These are phyloP conservation scores for Calendula officinalis DNA, from an alignment of 129 eudicot species.

Conservation along the genomic window DNA sequence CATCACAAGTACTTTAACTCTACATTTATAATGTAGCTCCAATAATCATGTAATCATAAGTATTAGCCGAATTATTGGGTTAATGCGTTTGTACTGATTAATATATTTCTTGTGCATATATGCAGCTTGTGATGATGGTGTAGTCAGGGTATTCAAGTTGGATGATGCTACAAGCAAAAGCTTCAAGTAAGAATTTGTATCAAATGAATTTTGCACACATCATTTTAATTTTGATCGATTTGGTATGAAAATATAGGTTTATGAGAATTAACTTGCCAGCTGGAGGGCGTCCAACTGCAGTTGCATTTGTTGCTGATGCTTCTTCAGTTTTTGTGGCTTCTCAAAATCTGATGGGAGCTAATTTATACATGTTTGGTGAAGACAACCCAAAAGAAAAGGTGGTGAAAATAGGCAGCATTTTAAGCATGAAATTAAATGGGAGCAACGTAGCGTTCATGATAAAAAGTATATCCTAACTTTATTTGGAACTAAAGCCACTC, in stretches of 20 bases:
- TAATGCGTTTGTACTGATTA: conserved; percentile 17
- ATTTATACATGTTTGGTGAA: conserved; percentile 80
- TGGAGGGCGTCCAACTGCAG: conserved; percentile 20
- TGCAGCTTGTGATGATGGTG: too few relatives aligned
- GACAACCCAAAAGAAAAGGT: conserved; percentile 61
- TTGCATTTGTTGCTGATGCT: conserved; percentile 73
- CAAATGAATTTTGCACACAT: conserved; percentile 1
- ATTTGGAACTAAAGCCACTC: conserved; percentile 62
- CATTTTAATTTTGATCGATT: not conserved
- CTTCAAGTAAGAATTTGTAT: conserved; percentile 51
- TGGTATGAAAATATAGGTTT: conserved; percentile 48
- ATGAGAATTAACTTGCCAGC: conserved; percentile 4
- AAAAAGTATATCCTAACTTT: conserved; percentile 27
- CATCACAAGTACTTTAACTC: not conserved
- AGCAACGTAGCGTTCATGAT: conserved; percentile 77
- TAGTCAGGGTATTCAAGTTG: too few relatives aligned
- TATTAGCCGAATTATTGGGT: not conserved
- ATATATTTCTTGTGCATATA: conserved; percentile 22
- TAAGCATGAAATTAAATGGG: conserved; percentile 88
- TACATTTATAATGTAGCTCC: not conserved
- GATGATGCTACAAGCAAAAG: too few relatives aligned
- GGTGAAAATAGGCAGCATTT: conserved; percentile 51
- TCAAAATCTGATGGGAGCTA: conserved; percentile 65
- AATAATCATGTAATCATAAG: conserved; percentile 3
- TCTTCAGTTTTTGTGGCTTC: conserved; percentile 70